Conservation (phyloP, 2,329 filamentous ascomycete species). For the Diplodia seriata region DNA sequence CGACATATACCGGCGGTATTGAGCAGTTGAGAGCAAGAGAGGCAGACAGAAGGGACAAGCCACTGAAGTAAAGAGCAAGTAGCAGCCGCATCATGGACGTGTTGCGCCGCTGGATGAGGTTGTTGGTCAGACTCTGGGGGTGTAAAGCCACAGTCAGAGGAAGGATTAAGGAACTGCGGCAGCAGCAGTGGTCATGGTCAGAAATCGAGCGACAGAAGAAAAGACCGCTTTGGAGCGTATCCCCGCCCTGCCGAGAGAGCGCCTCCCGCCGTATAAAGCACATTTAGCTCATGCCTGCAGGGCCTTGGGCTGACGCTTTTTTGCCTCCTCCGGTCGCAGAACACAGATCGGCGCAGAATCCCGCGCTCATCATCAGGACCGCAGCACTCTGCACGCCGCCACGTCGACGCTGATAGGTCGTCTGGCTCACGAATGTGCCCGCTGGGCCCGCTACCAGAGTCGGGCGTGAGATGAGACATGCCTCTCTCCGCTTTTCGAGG, state of each 20-base stretch:
- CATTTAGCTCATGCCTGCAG: background rate
- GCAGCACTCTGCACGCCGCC: conserved; percentile 11
- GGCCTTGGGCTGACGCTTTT: conserved; percentile 11
- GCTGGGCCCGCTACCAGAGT: conserved; percentile 13
- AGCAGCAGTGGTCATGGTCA: conserved; percentile 16
- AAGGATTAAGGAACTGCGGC: conserved; percentile 13
- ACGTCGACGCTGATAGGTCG: conserved; percentile 20
- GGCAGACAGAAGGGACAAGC: conserved; percentile 47
- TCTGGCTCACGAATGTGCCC: conserved; percentile 2
- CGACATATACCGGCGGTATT: conserved; percentile 51
- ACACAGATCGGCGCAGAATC: conserved; percentile 12
- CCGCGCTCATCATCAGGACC: conserved; percentile 9
- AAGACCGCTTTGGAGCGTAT: background rate
- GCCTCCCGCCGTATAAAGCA: conserved; percentile 26
- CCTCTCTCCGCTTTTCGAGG: conserved; percentile 17
- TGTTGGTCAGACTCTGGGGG: conserved; percentile 13
- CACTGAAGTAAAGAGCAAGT: conserved; percentile 40
- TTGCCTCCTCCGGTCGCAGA: conserved; percentile 1
- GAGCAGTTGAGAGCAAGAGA: conserved; percentile 49
- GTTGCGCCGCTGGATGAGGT: conserved; percentile 1
- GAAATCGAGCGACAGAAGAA: background rate
- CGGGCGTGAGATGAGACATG: conserved; percentile 24
- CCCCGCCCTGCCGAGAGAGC: conserved; percentile 13
- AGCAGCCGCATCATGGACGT: conserved; percentile 41
- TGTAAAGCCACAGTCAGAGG: conserved; percentile 24